Base-by-base conservation (phyloP, 2,329 filamentous ascomycete genomes). In the Penicillium polonicum region DNA sequence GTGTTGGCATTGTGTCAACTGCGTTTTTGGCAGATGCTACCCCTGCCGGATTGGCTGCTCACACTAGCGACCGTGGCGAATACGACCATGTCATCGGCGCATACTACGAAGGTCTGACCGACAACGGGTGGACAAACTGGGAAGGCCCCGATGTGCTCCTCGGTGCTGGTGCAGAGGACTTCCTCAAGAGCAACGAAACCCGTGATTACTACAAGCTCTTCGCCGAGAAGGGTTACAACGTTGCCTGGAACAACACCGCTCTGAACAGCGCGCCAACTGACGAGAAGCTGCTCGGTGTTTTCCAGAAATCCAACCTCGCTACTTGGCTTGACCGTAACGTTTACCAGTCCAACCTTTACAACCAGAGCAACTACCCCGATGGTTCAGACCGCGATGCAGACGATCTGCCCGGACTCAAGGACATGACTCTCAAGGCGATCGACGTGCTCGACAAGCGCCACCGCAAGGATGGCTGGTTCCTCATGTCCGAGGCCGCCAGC, bases 281-380 rank as follows among this genome's bases (percentile, higher is more conserved):
- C 54, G 80, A 85, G 63, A 86, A 83, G 68, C 85, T 89, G 0
- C 85, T 95, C 1, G 91, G 91, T 35, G 86, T 95, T 68, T 95
- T 94, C 79, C 87, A 85, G 68, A 82, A 83, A 59, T 83, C 82
- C 62, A 89, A 90, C 76, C 83, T 95, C 71, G 88, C 89, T 42
- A 90, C 91, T 68, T 95, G 91, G 90, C 82, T 95, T 12, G 91
- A 95, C 77, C 87, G 91, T 64, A 92, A 94, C 67, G 81, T 95
- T 63, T 94, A 90, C 80, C 84, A 79, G 10, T 78, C 86, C 25
- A 92, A 93, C 76, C 78, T 93, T 25, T 78, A 81, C 64, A 80
- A 75, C 45, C 81, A 88, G 61, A 82, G 83, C 57, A 90, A 92
- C 73, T 82, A 88, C 65, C 90, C 91, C 1, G 80, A 83, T 12